Evolutionary conservation across 106 monocot genomes (phyloP).

Genomic region (Amphibolis antarctica): DNA sequence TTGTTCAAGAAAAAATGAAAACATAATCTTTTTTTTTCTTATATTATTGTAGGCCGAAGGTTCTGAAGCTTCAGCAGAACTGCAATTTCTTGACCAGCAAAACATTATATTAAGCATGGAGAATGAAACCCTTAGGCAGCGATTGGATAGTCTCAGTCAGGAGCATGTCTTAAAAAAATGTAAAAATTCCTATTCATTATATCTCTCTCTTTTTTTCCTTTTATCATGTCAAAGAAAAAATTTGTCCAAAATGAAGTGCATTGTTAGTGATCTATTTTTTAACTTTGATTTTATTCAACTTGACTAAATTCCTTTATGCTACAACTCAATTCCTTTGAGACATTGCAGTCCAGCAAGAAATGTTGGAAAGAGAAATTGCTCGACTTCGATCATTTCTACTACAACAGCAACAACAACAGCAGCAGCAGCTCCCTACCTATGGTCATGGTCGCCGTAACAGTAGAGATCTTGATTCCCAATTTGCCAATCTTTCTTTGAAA

Average conservation of each 20-base stretch:
- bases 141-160: constrained; percentile 62
- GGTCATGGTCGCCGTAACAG: constrained; percentile 44
- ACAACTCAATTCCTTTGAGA: too few species aligned
- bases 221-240: too few species aligned
- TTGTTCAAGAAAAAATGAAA: constrained; percentile 57
- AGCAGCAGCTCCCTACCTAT: constrained; percentile 18
- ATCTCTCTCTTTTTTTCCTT: too few species aligned
- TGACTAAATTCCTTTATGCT: too few species aligned
- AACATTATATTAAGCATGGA: constrained; percentile 83
- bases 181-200: constrained; percentile 18
- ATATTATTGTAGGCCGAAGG: constrained; percentile 49
- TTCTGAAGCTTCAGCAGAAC: constrained; percentile 64
- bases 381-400: constrained; percentile 47
- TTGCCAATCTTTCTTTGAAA: constrained; percentile 64
- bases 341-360: constrained; percentile 86
- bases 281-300: too few species aligned
- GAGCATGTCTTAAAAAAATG: constrained; percentile 71
- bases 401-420: constrained; percentile 60
- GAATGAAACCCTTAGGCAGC: constrained; percentile 73
- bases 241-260: too few species aligned
- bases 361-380: constrained; percentile 80
- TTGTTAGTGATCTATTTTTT: too few species aligned
- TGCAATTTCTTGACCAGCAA: constrained; percentile 66
- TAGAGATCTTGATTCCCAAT: constrained; percentile 69
- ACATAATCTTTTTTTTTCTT: neutral